phyloP scores from a whole-genome alignment of 106 monocot species.

The Triglochin maritima region DNA sequence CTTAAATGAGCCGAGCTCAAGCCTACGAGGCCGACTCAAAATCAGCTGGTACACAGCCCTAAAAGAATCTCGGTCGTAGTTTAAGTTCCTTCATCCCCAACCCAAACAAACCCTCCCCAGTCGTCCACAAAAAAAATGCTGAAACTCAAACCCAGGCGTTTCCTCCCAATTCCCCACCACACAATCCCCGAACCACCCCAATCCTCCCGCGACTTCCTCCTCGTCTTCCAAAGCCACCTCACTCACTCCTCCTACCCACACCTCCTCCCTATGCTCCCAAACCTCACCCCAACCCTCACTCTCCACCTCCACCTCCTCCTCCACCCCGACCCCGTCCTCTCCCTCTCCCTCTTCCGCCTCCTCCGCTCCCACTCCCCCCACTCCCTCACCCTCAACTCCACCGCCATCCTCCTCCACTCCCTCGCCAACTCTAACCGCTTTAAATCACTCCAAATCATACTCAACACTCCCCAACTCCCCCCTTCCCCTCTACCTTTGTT shows the following conservation, averaged over 20 bases:
- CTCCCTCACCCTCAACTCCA: slow-evolving; percentile 27
- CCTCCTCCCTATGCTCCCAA: slow-evolving; percentile 29
- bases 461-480: slow-evolving; percentile 19
- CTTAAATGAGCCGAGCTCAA: no score
- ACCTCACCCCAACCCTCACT: slow-evolving; percentile 35
- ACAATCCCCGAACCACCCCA: slow-evolving; percentile 33
- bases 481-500: slow-evolving; percentile 32
- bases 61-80: no score
- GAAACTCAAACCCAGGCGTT: no score
- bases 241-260: slow-evolving; percentile 38
- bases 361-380: slow-evolving; percentile 18
- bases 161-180: slow-evolving; percentile 50
- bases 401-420: slow-evolving; percentile 49
- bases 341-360: slow-evolving; percentile 50
- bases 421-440: slow-evolving; percentile 37
- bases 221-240: slow-evolving; percentile 45
- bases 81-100: no score
- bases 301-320: slow-evolving; percentile 38
- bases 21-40: no score
- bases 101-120: no score
- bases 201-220: slow-evolving; percentile 38
- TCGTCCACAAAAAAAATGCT: no score
- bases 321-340: slow-evolving; percentile 50
- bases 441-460: slow-evolving; percentile 33
- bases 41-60: no score